phyloP scores from a whole-genome alignment of 2,329 filamentous ascomycete genomes.

The Triangularia verruculosa region DNA sequence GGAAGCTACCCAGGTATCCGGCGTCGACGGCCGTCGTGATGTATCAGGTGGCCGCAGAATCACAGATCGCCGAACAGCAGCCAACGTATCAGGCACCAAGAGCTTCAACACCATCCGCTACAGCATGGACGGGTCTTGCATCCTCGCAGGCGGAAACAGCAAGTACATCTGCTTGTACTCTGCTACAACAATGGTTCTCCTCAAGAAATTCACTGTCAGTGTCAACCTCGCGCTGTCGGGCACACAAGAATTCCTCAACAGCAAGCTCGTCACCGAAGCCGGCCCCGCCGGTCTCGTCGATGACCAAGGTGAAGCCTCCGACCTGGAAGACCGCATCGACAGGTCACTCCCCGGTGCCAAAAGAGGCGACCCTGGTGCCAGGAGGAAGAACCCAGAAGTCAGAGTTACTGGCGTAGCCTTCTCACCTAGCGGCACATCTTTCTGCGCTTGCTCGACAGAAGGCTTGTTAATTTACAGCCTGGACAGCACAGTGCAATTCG shows the following conservation, averaged over 20 bases:
- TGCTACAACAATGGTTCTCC: slow-evolving; percentile 82
- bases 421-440: slow-evolving; percentile 81
- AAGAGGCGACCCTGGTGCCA: slow-evolving; percentile 75
- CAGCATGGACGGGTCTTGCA: slow-evolving; percentile 85
- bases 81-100: slow-evolving; percentile 87
- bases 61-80: slow-evolving; percentile 83
- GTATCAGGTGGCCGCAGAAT: slow-evolving; percentile 88
- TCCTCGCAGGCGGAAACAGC: slow-evolving; percentile 90
- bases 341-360: slow-evolving; percentile 78
- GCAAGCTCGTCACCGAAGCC: slow-evolving; percentile 84
- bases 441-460: slow-evolving; percentile 94
- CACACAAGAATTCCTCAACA: slow-evolving; percentile 96
- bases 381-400: slow-evolving; percentile 76
- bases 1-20: slow-evolving; percentile 81
- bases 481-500: slow-evolving; percentile 80
- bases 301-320: slow-evolving; percentile 81
- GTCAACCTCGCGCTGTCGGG: slow-evolving; percentile 94
- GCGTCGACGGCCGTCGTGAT: slow-evolving; percentile 85
- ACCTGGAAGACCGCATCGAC: slow-evolving; percentile 81
- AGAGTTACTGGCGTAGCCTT: slow-evolving; percentile 83
- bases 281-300: slow-evolving; percentile 84
- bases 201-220: slow-evolving; percentile 95
- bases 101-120: slow-evolving; percentile 85
- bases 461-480: slow-evolving; percentile 91
- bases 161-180: slow-evolving; percentile 98